Evolutionary conservation across 1,284 basidiomycete species (phyloP), one percentile per base, ranked within the genome.

Genomic region (Papiliotrema laurentii): DNA sequence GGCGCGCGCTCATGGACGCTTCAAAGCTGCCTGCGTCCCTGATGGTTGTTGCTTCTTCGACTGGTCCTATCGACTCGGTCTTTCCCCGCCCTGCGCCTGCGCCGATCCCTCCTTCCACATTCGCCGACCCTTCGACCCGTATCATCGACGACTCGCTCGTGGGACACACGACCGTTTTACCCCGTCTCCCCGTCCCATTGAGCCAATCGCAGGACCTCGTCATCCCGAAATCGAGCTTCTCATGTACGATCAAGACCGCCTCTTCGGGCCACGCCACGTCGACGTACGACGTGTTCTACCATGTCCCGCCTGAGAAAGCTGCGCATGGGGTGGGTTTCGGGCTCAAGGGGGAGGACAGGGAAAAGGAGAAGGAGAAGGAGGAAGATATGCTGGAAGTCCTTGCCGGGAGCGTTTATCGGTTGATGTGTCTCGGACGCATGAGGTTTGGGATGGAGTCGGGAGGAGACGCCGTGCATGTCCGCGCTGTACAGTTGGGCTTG

Each of bases 131-230:
- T 1, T 35, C 47, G 1, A 58, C 68, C 3, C 38, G 49, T 4
- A 56, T 71, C 18, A 52, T 67, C 18, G 65, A 69, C 56, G 56
- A 67, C 31, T 58, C 62, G 3, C 54, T 68, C 11, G 33, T 51
- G 0, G 60, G 45, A 3, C 45, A 50, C 4, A 41, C 53, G 1
- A 44, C 48, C 21, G 28, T 49, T 3, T 50, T 63, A 3, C 46
- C 55, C 14, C 60, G 61, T 14, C 13, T 58, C 5, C 50, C 59
- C 0, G 45, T 62, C 47, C 42, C 21, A 33, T 10, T 22, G n/a
- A 21, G 33, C 24, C 37, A 24, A 11, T 11, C 36, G 35, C 9
- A 27, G 30, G 11, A 45, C 18, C 19, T 27, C 28, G 10, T 19
- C 35, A 16, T 57, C 53, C 63, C 69, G 0, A 22, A 40, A 9